Conservation (phyloP, 2,329 filamentous ascomycete species). For the Acrocalymma vagum region DNA sequence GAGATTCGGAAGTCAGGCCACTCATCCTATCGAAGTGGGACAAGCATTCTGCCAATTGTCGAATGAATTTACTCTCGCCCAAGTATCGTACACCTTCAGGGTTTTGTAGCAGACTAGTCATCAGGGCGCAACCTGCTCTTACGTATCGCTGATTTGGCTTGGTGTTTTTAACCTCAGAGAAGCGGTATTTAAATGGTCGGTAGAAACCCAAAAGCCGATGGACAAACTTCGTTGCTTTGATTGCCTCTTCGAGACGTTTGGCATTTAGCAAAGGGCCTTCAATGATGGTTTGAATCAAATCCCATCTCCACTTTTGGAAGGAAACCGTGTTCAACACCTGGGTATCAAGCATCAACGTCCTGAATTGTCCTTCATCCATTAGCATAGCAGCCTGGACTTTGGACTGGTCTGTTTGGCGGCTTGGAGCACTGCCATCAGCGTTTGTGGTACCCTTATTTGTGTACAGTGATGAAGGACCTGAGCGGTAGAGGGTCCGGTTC, state of each 20-base stretch:
- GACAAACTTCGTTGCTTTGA: conserved; percentile 94
- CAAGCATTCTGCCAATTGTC: conserved; percentile 94
- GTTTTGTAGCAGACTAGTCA: conserved; percentile 86
- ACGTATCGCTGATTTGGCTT: conserved; percentile 95
- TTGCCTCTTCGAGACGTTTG: conserved; percentile 91
- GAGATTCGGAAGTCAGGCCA: conserved; percentile 76
- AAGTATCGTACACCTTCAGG: conserved; percentile 85
- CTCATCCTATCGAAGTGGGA: conserved; percentile 91
- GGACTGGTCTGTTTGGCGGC: conserved; percentile 52
- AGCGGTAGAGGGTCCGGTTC: conserved; percentile 88
- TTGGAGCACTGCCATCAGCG: conserved; percentile 27
- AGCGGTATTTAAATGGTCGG: conserved; percentile 94
- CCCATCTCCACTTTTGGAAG: conserved; percentile 97
- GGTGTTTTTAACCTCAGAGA: conserved; percentile 88
- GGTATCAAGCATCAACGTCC: conserved; percentile 75
- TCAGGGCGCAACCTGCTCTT: conserved; percentile 84
- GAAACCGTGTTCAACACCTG: conserved; percentile 89
- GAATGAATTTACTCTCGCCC: conserved; percentile 88
- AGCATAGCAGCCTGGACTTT: conserved; percentile 66
- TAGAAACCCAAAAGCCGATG: conserved; percentile 96
- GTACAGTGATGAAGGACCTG: conserved; percentile 59
- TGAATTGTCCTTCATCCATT: conserved; percentile 71
- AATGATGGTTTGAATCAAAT: conserved; percentile 86
- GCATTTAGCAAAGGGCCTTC: conserved; percentile 91
- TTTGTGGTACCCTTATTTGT: conserved; percentile 31